These are phyloP conservation scores for Porcisia hertigi DNA, from an alignment of 208 protist species.

Conservation along the genomic window DNA sequence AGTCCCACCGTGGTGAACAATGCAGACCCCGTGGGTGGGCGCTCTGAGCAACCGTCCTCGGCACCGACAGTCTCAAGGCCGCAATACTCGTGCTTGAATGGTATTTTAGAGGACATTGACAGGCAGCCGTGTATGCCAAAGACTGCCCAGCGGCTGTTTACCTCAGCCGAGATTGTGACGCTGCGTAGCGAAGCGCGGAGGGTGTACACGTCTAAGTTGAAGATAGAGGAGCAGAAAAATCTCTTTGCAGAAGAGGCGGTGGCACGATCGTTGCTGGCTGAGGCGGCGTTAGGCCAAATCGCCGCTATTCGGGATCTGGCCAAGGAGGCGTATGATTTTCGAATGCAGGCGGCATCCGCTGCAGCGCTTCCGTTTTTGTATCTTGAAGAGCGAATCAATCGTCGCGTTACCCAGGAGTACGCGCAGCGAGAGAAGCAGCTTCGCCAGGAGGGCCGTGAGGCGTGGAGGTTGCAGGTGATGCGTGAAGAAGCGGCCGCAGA, in stretches of 20 bases:
- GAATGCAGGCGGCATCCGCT: constrained; percentile 10
- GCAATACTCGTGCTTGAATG: constrained; percentile 5
- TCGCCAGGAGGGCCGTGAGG: constrained; percentile 53
- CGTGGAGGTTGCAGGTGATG: constrained; percentile 46
- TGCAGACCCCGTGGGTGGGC: background rate
- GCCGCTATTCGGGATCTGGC: constrained; percentile 8
- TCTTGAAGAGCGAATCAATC: constrained; percentile 27
- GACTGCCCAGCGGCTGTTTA: constrained; percentile 21
- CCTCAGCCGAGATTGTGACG: constrained; percentile 9
- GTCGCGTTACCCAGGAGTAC: constrained; percentile 19
- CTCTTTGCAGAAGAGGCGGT: constrained; percentile 15
- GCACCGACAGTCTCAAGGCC: background rate
- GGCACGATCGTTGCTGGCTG: constrained; percentile 13
- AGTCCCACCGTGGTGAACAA: background rate
- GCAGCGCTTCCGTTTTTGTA: constrained; percentile 22
- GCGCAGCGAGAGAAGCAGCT: constrained; percentile 18
- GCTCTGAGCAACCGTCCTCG: background rate
- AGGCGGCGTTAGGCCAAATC: constrained; percentile 9
- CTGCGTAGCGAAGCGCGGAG: constrained; percentile 20
- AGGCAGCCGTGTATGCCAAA: constrained; percentile 3
- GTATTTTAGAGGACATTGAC: background rate
- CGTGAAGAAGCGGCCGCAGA: background rate
- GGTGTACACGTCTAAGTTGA: constrained; percentile 9
- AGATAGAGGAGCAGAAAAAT: constrained; percentile 18
- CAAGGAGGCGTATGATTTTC: background rate